Evolutionary conservation across 2,329 filamentous ascomycete species (phyloP).

Genomic region (Colletotrichum navitas): DNA sequence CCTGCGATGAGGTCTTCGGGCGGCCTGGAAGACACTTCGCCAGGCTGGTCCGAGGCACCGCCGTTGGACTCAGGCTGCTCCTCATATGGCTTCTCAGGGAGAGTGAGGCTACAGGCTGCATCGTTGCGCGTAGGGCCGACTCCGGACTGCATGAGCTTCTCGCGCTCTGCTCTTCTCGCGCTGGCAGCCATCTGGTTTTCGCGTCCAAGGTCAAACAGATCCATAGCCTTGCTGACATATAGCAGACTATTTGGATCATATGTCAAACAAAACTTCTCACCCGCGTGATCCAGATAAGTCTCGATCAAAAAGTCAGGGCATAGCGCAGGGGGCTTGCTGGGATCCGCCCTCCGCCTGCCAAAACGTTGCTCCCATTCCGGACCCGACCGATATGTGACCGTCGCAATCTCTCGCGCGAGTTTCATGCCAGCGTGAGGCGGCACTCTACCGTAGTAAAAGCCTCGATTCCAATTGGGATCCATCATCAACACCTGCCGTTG

Average conservation of each 20-base stretch:
- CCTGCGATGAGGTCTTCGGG: constrained; percentile 86
- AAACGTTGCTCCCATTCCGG: constrained; percentile 98
- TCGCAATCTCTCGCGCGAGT: constrained; percentile 95
- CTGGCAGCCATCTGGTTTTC: constrained; percentile 75
- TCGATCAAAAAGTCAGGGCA: constrained; percentile 98
- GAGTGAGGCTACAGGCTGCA: constrained; percentile 79
- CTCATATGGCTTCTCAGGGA: constrained; percentile 87
- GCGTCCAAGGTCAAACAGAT: constrained; percentile 90
- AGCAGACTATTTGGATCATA: constrained; percentile 96
- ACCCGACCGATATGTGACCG: constrained; percentile 95
- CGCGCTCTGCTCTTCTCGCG: constrained; percentile 71
- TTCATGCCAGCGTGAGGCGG: constrained; percentile 98
- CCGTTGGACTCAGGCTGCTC: constrained; percentile 74
- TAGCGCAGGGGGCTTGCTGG: constrained; percentile 87
- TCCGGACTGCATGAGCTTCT: constrained; percentile 67
- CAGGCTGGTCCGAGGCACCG: constrained; percentile 50
- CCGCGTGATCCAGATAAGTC: constrained; percentile 97
- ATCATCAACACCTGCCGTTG: constrained; percentile 99
- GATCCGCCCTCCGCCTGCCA: constrained; percentile 86
- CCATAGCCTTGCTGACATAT: constrained; percentile 99
- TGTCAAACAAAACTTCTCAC: constrained; percentile 97
- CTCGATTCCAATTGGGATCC: constrained; percentile 96
- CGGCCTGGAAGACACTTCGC: constrained; percentile 62
- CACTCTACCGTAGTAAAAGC: constrained; percentile 90
- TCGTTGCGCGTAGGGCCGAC: constrained; percentile 53